phyloP scores from a whole-genome alignment of 2,329 filamentous ascomycete species.

The Fusarium duplospermum region DNA sequence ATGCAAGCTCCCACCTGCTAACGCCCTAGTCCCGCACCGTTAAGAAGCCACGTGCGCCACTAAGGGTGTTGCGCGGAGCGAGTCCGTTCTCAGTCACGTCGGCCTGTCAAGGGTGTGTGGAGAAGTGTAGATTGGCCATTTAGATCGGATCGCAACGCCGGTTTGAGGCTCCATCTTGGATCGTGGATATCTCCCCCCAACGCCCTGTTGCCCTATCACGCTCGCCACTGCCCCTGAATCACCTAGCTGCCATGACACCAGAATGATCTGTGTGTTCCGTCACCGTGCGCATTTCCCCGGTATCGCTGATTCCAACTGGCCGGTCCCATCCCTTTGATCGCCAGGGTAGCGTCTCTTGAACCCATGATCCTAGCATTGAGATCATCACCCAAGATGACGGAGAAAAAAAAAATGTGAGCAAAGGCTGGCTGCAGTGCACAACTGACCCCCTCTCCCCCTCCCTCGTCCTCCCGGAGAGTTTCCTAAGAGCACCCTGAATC shows the following conservation, averaged over 20 bases:
- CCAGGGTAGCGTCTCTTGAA: conserved; percentile 25
- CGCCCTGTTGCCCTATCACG: conserved; percentile 28
- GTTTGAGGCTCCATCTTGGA: conserved; percentile 29
- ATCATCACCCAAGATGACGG: conserved; percentile 31
- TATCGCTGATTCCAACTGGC: conserved; percentile 33
- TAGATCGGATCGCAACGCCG: conserved; percentile 39
- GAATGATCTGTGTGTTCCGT: conserved; percentile 21
- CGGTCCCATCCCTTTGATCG: conserved; percentile 30
- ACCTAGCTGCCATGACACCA: conserved; percentile 20
- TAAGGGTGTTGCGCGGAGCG: conserved; percentile 30
- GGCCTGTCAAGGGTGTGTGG: conserved; percentile 35
- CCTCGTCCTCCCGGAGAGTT: conserved; percentile 2
- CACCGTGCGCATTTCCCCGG: conserved; percentile 25
- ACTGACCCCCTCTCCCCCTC: not conserved
- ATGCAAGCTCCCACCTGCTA: conserved; percentile 33
- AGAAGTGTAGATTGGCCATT: conserved; percentile 36
- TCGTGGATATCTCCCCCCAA: conserved; percentile 15
- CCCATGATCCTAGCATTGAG: conserved; percentile 35
- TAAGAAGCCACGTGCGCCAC: conserved; percentile 46
- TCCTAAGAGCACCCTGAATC: conserved; percentile 12
- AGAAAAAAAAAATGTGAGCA: conserved; percentile 5
- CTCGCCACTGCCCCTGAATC: conserved; percentile 24
- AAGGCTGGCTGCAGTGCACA: not conserved
- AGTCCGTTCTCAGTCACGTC: conserved; percentile 21
- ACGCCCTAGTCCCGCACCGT: conserved; percentile 47